Evolutionary conservation across 768 basidiomycete species (phyloP).

Genomic region (Auricularia heimuer): DNA sequence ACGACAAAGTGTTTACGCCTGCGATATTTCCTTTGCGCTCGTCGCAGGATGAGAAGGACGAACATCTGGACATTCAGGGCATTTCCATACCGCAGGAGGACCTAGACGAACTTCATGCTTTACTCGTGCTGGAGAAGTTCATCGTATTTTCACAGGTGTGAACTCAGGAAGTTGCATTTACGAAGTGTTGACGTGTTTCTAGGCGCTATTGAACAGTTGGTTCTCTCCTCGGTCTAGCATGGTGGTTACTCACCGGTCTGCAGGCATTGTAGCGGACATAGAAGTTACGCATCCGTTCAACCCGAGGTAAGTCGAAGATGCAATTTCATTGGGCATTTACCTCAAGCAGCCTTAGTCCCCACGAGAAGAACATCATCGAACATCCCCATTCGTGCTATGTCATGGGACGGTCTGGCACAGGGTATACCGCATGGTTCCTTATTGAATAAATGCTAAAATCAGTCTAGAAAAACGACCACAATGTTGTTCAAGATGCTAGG

Average conservation of each 20-base stretch:
- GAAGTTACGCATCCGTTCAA: constrained; percentile 29
- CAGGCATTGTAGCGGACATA: constrained; percentile 42
- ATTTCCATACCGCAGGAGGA: constrained; percentile 1
- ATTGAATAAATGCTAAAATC: neutral
- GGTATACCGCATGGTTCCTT: constrained; percentile 28
- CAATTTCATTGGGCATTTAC: neutral
- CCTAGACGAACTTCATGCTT: constrained; percentile 35
- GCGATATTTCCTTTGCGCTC: constrained; percentile 41
- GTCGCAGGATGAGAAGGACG: constrained; percentile 4
- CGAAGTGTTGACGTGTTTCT: neutral
- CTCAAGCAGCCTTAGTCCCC: constrained; percentile 18
- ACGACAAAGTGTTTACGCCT: constrained; percentile 38
- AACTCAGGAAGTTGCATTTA: neutral
- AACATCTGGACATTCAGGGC: neutral
- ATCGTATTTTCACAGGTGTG: constrained; percentile 32
- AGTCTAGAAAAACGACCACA: constrained; percentile 57
- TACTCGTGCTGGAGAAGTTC: constrained; percentile 51
- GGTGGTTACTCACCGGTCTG: neutral
- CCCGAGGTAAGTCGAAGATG: constrained; percentile 19
- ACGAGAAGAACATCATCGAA: constrained; percentile 49
- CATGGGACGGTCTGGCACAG: constrained; percentile 90
- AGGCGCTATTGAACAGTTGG: constrained; percentile 29
- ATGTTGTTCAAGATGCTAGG: constrained; percentile 71
- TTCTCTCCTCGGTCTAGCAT: neutral
- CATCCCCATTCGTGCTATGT: constrained; percentile 62